Evolutionary conservation across 495 filamentous ascomycete species (phyloP).

Genomic region (Sordaria brevicollis): DNA sequence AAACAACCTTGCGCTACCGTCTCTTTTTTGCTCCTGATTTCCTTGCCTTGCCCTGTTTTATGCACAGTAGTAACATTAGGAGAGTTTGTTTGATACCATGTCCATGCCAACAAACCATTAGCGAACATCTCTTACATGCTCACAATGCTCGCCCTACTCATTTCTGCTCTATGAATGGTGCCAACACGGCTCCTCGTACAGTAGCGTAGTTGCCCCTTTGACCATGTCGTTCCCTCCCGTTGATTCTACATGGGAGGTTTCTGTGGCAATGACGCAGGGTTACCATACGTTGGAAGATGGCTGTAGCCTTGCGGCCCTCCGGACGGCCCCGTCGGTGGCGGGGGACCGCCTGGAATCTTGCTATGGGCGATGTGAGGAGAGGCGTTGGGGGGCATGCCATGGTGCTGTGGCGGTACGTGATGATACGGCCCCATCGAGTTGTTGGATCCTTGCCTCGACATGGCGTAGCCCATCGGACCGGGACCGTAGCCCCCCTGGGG

Average conservation of each 20-base stretch:
- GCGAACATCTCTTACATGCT: too few relatives aligned
- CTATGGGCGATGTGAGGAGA: constrained; percentile 28
- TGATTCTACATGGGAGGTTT: constrained; percentile 37
- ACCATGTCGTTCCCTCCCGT: not conserved
- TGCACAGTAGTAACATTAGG: too few relatives aligned
- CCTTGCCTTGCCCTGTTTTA: too few relatives aligned
- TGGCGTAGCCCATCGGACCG: constrained; percentile 27
- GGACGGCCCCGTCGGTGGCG: constrained; percentile 7
- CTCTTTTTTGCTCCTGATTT: too few relatives aligned
- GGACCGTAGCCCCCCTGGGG: constrained; percentile 17
- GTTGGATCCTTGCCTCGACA: constrained; percentile 45
- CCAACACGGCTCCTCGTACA: not conserved
- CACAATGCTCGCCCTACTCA: too few relatives aligned
- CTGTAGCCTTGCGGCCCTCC: constrained; percentile 28
- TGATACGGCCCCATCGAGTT: constrained; percentile 40
- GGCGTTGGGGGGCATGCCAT: constrained; percentile 20
- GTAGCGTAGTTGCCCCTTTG: not conserved
- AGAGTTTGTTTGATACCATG: too few relatives aligned
- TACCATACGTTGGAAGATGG: constrained; percentile 46
- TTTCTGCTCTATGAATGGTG: not conserved
- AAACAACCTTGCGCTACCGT: not conserved
- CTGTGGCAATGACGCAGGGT: constrained; percentile 44
- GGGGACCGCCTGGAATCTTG: constrained; percentile 21
- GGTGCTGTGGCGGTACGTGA: constrained; percentile 8
- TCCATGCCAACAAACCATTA: too few relatives aligned